Percentiles rank a stretch among this genome's conserved stretches.
These are phyloP conservation scores for Yamadazyma atmosphaerica DNA, from an alignment of 1,139 yeast genomes.

Conservation along the genomic window DNA sequence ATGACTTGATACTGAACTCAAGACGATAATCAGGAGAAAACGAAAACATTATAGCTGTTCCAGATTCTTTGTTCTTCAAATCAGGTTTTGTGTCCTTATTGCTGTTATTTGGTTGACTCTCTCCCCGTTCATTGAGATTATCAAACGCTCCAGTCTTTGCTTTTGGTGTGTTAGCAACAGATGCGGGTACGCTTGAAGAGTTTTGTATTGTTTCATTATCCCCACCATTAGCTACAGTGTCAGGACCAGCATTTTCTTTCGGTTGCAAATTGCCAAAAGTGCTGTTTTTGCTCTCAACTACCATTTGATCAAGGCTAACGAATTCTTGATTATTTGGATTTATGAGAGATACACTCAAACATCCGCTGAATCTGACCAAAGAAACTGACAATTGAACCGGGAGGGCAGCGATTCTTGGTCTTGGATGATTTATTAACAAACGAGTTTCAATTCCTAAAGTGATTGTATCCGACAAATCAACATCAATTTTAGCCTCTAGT, in stretches of 20 bases:
- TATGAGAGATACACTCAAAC: constrained; percentile 76
- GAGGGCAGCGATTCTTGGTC: constrained; percentile 77
- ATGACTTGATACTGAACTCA: constrained; percentile 81
- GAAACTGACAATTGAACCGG: constrained; percentile 86
- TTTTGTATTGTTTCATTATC: background rate
- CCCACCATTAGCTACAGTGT: background rate
- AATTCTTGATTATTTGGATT: constrained; percentile 39
- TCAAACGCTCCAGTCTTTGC: background rate
- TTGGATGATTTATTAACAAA: constrained; percentile 79
- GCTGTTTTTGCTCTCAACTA: background rate
- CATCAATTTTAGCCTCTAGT: constrained; percentile 89
- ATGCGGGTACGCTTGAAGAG: background rate
- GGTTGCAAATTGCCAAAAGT: background rate
- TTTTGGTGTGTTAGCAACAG: background rate
- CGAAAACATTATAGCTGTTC: constrained; percentile 80
- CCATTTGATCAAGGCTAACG: background rate
- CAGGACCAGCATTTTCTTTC: background rate
- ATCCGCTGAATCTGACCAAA: constrained; percentile 90
- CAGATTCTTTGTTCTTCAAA: constrained; percentile 23
- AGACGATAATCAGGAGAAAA: constrained; percentile 88
- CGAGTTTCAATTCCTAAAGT: constrained; percentile 89
- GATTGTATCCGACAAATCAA: constrained; percentile 85
- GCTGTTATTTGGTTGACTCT: background rate
- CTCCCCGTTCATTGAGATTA: background rate
- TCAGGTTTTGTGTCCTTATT: constrained; percentile 4